Base-by-base conservation (phyloP, 495 filamentous ascomycete genomes). In the Pyronema omphalodes region DNA sequence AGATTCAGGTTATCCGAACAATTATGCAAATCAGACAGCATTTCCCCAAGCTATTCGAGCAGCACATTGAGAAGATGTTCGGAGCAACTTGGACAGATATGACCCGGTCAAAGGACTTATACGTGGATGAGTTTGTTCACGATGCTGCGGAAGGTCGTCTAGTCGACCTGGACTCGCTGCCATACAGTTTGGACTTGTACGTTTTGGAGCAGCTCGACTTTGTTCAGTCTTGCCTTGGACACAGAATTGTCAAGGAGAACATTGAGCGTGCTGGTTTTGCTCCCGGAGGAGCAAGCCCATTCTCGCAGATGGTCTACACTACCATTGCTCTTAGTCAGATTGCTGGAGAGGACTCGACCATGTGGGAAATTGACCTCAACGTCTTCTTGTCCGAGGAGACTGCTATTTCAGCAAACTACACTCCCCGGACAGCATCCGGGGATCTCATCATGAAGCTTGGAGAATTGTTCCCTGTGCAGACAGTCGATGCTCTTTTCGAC, bases 301-400 rank as follows among this genome's bases (percentile, higher is more conserved):
- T 66, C 19, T 61, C 47, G 8, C 62, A 65, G 37, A 61, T 66
- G 59, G 56, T 66, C 5, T 55, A 53, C 48, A 63, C 63, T 37
- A 58, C 62, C 44, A 56, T 83, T 5, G 78, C 80, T 2, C 93
- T 93, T 66, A 80, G 86, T n/a, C 86, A 93, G 57, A 93, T 98
- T 57, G 85, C 86, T 3, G 79, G 76, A 9, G 91, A 98, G 64
- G 93, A 96, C 62, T 85, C 93, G 67, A 85, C 83, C 7, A 70
- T 98, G 29, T 98, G 91, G 91, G 86, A 96, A 53, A 81, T 95
- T 55, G 91, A 98, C 67, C 79, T 93, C 52, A 96, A 93, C 46
- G 74, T 96, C 1, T 98, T 93, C 68, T 74, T 98, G 29, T 87
- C 87, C 0, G 91, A 98, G 62, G 91, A 98, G 67, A 89, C 85